Evolutionary conservation across 352 stramenopile species (phyloP).

Genomic region (Phytopythium delawarense): DNA sequence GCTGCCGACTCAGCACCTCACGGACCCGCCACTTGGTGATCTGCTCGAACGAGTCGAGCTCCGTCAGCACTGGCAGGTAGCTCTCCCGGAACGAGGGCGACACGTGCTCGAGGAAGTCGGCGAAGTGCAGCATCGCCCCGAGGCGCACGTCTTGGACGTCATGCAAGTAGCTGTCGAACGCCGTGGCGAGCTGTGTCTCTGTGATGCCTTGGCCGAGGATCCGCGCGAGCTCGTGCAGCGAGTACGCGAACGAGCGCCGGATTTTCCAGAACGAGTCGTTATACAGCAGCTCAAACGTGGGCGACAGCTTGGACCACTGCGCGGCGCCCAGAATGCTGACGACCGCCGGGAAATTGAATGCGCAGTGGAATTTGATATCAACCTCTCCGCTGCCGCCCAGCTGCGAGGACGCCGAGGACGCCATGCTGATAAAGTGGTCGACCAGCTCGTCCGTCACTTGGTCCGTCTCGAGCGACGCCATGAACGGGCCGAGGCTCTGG

Average conservation of each 20-base stretch:
- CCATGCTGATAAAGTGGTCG: conserved; percentile 83
- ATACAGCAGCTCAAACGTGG: conserved; percentile 78
- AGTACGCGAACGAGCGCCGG: conserved; percentile 89
- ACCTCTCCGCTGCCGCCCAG: conserved; percentile 70
- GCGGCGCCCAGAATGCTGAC: conserved; percentile 66
- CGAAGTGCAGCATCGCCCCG: conserved; percentile 83
- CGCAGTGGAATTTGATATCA: conserved; percentile 91
- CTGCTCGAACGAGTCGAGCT: conserved; percentile 61
- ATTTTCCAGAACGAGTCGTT: conserved; percentile 89
- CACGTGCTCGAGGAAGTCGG: conserved; percentile 77
- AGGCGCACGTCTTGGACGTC: conserved; percentile 81
- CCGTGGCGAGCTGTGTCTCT: conserved; percentile 70
- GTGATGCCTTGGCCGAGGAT: conserved; percentile 81
- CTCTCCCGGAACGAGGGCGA: conserved; percentile 65
- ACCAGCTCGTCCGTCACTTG: conserved; percentile 81
- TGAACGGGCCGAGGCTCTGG: conserved; percentile 81
- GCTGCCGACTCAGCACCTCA: conserved; percentile 66
- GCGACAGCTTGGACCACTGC: conserved; percentile 74
- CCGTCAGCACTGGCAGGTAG: conserved; percentile 73
- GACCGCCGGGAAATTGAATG: conserved; percentile 90
- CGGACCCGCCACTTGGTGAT: conserved; percentile 86
- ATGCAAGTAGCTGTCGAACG: conserved; percentile 82
- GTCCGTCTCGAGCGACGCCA: conserved; percentile 80
- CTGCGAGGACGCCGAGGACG: conserved; percentile 45
- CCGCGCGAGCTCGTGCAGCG: conserved; percentile 84